A percentile compares a stretch with the other conserved stretches of the same genome.
Conservation (phyloP, 2,329 filamentous ascomycete genomes). For the Calonectria montana region DNA sequence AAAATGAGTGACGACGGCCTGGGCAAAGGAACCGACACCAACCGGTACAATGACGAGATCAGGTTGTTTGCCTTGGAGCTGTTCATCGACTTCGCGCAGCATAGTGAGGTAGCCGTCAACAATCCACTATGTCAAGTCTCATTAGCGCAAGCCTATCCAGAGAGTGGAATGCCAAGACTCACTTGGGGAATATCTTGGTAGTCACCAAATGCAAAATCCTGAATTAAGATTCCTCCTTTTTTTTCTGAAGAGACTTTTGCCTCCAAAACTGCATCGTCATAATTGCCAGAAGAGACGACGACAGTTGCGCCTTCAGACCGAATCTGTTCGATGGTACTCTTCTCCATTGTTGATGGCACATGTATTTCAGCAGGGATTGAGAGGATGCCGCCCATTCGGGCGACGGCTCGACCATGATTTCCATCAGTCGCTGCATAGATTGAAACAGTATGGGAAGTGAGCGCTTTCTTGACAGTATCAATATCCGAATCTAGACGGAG, state of each 20-base stretch:
- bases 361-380: constrained; percentile 67
- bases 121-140: constrained; percentile 65
- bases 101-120: constrained; percentile 83
- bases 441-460: constrained; percentile 46
- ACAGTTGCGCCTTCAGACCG: constrained; percentile 72
- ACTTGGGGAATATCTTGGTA: constrained; percentile 74
- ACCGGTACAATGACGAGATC: constrained; percentile 72
- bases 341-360: constrained; percentile 70
- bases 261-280: constrained; percentile 70
- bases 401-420: constrained; percentile 81
- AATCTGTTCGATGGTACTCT: constrained; percentile 65
- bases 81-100: constrained; percentile 74
- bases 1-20: constrained; percentile 75
- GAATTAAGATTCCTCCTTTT: constrained; percentile 66
- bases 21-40: constrained; percentile 79
- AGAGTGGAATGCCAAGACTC: constrained; percentile 1
- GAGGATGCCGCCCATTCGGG: constrained; percentile 73
- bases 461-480: constrained; percentile 52
- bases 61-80: constrained; percentile 55
- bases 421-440: constrained; percentile 78
- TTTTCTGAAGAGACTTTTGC: constrained; percentile 57
- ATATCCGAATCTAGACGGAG: constrained; percentile 57
- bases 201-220: constrained; percentile 75
- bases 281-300: constrained; percentile 65
- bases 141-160: not conserved